Evolutionary conservation across 306 rosid species (phyloP).

Genomic region (Casuarina cunninghamiana): DNA sequence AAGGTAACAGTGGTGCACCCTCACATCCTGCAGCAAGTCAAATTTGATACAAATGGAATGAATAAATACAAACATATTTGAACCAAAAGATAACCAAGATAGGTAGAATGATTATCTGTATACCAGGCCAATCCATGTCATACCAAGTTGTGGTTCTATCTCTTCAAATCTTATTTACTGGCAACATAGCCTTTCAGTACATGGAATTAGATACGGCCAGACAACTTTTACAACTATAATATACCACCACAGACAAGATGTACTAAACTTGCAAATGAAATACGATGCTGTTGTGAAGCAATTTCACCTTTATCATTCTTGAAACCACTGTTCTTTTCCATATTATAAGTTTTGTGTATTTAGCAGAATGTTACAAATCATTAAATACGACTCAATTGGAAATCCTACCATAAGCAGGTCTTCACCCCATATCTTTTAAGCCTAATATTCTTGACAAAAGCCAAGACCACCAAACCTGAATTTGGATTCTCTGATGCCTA

Average conservation of each 20-base stretch:
- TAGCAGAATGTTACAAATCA: too few species aligned
- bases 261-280: background rate
- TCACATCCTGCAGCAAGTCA: constrained; percentile 45
- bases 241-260: background rate
- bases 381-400: background rate
- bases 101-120: background rate
- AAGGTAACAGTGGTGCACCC: constrained; percentile 54
- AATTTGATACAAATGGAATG: constrained; percentile 2
- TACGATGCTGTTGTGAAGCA: background rate
- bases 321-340: too few species aligned
- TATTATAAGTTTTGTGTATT: too few species aligned
- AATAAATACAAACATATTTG: background rate
- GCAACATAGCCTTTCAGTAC: background rate
- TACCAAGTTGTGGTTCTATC: background rate
- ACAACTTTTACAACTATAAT: background rate
- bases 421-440: background rate
- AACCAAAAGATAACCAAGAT: background rate
- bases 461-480: background rate
- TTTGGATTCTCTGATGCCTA: background rate
- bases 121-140: background rate
- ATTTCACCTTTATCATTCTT: too few species aligned
- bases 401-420: background rate
- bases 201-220: background rate
- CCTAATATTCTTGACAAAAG: background rate
- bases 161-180: background rate